Evolutionary conservation across 768 basidiomycete genomes (phyloP), one percentile per base, ranked within the genome.

Genomic region (Imleria badia): DNA sequence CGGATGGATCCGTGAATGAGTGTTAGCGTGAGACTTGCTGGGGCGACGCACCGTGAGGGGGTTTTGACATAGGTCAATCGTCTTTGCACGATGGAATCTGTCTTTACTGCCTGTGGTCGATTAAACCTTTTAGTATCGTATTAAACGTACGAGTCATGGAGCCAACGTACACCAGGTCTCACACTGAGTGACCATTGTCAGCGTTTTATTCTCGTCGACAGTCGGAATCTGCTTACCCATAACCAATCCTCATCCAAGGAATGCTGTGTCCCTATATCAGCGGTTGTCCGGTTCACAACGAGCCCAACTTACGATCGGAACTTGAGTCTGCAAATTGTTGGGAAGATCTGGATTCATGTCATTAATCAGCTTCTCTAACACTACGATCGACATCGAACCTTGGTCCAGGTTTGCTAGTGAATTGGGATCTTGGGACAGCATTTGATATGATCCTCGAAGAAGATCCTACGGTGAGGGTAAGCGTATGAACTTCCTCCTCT

Each of bases 51-150:
- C 94, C 44, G 95, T 98, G 47, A 97, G 77, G 6, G 95, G 95
- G 64, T 98, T 97, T 71, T 97, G 94, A 70, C 96, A 98, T 6
- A 98, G 81, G 66, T 98, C 96, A 56, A 98, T 96, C 8, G 90
- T 92, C 72, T 91, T 92, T n/a, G 80, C 81, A 33, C 84, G 80
- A 63, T 91, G 73, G 1, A 94, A 72, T 38, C 91, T 78, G 62
- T 93, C 89, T 68, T 91, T 91, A 77, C 87, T 91, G 64, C 87
- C 87, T 89, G 60, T 55, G 54, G 29, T 52, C 35, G 15, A 19
- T 20, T 34, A 19, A n/a, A 34, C 29, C 6, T 34, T 40, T 57
- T 19, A 60, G 50, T 38, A 23, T 34, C 15, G 31, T 14, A 10
- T 20, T 1, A 34, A 31, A 49, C 52, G 2, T 51, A 49, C 45